A percentile compares a stretch with the other conserved stretches of the same genome.
These are phyloP conservation scores for Neoarthrinium moseri DNA, from an alignment of 2,329 filamentous ascomycete genomes.

Conservation along the genomic window DNA sequence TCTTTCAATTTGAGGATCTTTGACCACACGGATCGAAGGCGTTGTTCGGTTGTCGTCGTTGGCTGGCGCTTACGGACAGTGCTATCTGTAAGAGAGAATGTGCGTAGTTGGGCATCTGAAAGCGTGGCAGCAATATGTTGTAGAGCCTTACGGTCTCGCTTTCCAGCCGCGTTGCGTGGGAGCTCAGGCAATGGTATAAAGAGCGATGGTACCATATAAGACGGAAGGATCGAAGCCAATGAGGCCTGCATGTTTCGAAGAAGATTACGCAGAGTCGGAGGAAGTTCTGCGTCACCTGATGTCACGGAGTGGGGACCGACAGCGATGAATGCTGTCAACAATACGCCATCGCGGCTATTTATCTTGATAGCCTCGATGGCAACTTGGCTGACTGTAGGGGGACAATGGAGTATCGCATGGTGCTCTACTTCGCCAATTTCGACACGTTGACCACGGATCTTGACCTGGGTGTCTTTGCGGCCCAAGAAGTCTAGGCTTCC, in stretches of 20 bases:
- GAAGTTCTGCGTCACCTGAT: neutral
- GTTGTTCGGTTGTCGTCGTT: slow-evolving; percentile 7
- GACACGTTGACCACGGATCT: slow-evolving; percentile 7
- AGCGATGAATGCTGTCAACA: slow-evolving; percentile 8
- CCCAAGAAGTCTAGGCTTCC: slow-evolving; percentile 2
- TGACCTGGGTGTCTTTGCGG: slow-evolving; percentile 9
- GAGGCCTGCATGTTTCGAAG: neutral
- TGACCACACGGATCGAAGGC: slow-evolving; percentile 4
- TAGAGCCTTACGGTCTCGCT: slow-evolving; percentile 3
- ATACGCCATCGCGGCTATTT: slow-evolving; percentile 1
- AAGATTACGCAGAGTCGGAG: neutral
- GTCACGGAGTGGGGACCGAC: slow-evolving; percentile 5
- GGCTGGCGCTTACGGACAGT: slow-evolving; percentile 5
- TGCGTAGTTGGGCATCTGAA: slow-evolving; percentile 1
- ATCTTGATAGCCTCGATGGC: slow-evolving; percentile 8
- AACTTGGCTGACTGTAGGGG: neutral
- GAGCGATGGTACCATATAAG: slow-evolving; percentile 6
- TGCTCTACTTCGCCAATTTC: slow-evolving; percentile 12
- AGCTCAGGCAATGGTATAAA: slow-evolving; percentile 4
- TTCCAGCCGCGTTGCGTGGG: slow-evolving; percentile 2
- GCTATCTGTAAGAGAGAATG: slow-evolving; percentile 7
- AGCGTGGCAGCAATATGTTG: slow-evolving; percentile 1
- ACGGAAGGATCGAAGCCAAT: slow-evolving; percentile 3
- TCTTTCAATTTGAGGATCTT: slow-evolving; percentile 1
- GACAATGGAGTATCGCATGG: neutral